Percentiles rank a stretch among this genome's conserved stretches.
These are phyloP conservation scores for Truncatella angustata DNA, from an alignment of 2,329 filamentous ascomycete genomes.

Conservation along the genomic window DNA sequence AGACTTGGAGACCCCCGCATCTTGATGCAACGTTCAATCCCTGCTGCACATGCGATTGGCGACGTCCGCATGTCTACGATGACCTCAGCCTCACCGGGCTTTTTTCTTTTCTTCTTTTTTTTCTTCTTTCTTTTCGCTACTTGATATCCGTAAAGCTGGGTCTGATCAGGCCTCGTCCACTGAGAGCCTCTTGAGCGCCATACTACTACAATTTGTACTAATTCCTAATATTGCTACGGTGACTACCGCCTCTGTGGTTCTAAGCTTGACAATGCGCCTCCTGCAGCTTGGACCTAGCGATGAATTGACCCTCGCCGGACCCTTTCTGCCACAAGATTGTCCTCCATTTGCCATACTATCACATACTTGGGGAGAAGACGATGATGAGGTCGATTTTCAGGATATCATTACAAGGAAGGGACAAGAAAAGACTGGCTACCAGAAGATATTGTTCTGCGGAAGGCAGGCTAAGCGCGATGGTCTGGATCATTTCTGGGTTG, in stretches of 20 bases:
- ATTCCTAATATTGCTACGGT: too few species aligned
- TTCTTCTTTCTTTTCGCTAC: too few species aligned
- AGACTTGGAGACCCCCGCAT: too few species aligned
- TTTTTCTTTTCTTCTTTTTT: too few species aligned
- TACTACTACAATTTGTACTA: too few species aligned
- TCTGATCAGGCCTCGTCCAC: neutral
- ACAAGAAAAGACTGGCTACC: neutral
- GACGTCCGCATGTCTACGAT: too few species aligned
- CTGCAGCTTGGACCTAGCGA: neutral
- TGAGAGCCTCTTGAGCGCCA: too few species aligned
- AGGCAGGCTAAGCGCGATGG: neutral
- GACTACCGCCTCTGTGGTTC: too few species aligned
- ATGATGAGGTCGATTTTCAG: constrained; percentile 11
- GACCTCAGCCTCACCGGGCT: too few species aligned
- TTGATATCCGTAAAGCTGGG: too few species aligned
- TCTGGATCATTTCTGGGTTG: neutral
- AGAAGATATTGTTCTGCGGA: neutral
- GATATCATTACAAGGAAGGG: constrained; percentile 4
- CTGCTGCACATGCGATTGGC: neutral
- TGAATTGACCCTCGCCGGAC: neutral
- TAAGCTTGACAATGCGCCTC: neutral
- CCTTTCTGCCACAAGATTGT: neutral
- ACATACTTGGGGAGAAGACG: constrained; percentile 14
- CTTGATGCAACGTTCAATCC: neutral
- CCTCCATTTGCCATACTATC: constrained; percentile 15